Base-by-base conservation (phyloP, 2,329 filamentous ascomycete species). In the Cladophialophora carrionii region DNA sequence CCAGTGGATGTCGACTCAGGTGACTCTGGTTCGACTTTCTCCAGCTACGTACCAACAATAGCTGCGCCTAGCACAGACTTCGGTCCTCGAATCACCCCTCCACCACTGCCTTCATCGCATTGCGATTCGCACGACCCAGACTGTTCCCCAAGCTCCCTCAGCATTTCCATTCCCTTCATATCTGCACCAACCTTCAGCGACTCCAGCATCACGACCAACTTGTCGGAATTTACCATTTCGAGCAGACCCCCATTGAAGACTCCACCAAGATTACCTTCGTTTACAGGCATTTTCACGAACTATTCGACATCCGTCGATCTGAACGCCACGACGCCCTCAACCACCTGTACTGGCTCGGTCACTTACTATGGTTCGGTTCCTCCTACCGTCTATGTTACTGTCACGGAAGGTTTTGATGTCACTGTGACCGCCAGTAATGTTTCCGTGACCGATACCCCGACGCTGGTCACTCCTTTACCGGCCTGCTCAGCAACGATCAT, bases 351-450 rank as follows among this genome's bases (percentile, higher is more conserved):
- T 24, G 68, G 68, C 31, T 68, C 61, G 12, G 57, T 69, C 31
- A 71, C 69, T 8, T 71, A 71, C 58, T 63, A 55, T 46, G 65
- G 67, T 9, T 62, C 67, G 4, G 64, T 69, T 22, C 68, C 68
- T 65, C 69, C 69, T 29, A 71, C 69, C 4, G 67, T 71, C 37
- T 71, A 70, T 31, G 22, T 70, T n/a, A 71, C 69, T 17, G 63
- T 71, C 24, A 68, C 65, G 8, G 67, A 70, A 64, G 63, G 57
- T 6, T 71, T 61, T 56, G 46, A 62, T 31, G 69, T 71, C 37
- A 69, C 69, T 14, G 57, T 71, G 24, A 68, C 67, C 32, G 69
- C 69, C 32, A 64, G 62, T 61, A 65, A 68, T 63, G 60, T 60
- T 29, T 68, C 65, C 24, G 37, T 67, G 22, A 66, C 65, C 8